Evolutionary conservation across 2,329 filamentous ascomycete species (phyloP).

Genomic region (Ambrosiella beaveri): DNA sequence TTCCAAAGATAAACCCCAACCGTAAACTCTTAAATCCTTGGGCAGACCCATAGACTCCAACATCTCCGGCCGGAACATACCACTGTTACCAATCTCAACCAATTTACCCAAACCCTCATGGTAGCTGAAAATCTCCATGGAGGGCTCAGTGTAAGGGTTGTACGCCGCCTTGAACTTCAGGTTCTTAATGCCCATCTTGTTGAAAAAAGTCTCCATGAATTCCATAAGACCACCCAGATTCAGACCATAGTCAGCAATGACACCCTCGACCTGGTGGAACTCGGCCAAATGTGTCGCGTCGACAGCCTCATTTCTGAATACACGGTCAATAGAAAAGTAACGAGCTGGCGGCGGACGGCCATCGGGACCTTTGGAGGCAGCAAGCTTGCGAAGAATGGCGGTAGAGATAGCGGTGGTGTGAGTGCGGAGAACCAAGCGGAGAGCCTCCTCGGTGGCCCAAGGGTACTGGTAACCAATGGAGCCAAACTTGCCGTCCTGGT

Average conservation of each 20-base stretch:
- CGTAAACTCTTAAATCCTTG: slow-evolving; percentile 81
- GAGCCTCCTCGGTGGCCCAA: slow-evolving; percentile 74
- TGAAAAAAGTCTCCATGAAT: slow-evolving; percentile 90
- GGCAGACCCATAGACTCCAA: slow-evolving; percentile 85
- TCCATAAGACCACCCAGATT: slow-evolving; percentile 84
- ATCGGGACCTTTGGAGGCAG: slow-evolving; percentile 59
- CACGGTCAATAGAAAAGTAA: slow-evolving; percentile 96
- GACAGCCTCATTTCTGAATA: slow-evolving; percentile 95
- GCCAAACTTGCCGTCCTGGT: slow-evolving; percentile 80
- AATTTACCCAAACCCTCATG: slow-evolving; percentile 79
- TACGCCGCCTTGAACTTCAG: slow-evolving; percentile 95
- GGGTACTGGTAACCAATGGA: slow-evolving; percentile 95
- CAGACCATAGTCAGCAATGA: slow-evolving; percentile 90
- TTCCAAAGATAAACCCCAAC: slow-evolving; percentile 83
- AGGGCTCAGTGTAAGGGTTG: slow-evolving; percentile 88
- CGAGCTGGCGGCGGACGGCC: slow-evolving; percentile 52
- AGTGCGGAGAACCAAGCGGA: slow-evolving; percentile 77
- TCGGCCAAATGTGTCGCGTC: slow-evolving; percentile 94
- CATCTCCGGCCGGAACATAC: slow-evolving; percentile 99
- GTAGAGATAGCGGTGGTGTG: slow-evolving; percentile 90
- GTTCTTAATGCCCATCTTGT: slow-evolving; percentile 73
- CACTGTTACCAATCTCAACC: slow-evolving; percentile 94
- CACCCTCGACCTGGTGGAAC: slow-evolving; percentile 97
- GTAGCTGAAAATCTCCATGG: slow-evolving; percentile 96
- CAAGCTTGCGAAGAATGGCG: slow-evolving; percentile 79